phyloP scores from a whole-genome alignment of 2,329 filamentous ascomycete genomes.

The Diplodia seriata region DNA sequence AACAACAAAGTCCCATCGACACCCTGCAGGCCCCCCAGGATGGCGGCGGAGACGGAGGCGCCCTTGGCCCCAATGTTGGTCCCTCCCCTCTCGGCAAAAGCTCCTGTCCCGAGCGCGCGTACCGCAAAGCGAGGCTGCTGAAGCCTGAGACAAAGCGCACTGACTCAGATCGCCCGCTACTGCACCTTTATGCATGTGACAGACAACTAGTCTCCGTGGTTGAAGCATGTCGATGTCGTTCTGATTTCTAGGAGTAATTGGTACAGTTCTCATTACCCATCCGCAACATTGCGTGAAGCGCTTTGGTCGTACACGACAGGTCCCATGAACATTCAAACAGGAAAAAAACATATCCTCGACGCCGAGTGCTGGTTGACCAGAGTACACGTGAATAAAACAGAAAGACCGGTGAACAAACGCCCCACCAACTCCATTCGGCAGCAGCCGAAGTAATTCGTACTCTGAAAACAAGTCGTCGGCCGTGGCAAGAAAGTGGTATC shows the following conservation, averaged over 20 bases:
- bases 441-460: slow-evolving; percentile 21
- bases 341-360: slow-evolving; percentile 19
- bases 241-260: slow-evolving; percentile 26
- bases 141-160: slow-evolving; percentile 17
- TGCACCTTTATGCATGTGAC: slow-evolving; percentile 16
- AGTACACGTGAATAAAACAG: slow-evolving; percentile 9
- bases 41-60: slow-evolving; percentile 11
- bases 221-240: slow-evolving; percentile 18
- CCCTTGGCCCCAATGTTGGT: not conserved
- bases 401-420: slow-evolving; percentile 16
- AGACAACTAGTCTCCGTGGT: slow-evolving; percentile 5
- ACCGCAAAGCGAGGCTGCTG: slow-evolving; percentile 9
- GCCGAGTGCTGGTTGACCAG: slow-evolving; percentile 21
- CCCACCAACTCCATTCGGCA: slow-evolving; percentile 18
- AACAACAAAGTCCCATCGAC: not conserved
- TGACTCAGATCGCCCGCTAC: slow-evolving; percentile 21
- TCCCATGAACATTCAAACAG: slow-evolving; percentile 5
- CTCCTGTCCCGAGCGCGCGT: not conserved
- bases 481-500: slow-evolving; percentile 29
- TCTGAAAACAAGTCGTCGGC: slow-evolving; percentile 18
- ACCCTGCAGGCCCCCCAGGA: slow-evolving; percentile 6
- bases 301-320: slow-evolving; percentile 11
- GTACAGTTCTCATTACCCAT: slow-evolving; percentile 15
- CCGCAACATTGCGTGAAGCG: not conserved
- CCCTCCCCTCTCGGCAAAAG: not conserved